Percentiles rank a stretch among this genome's conserved stretches.
Evolutionary conservation across 2,329 filamentous ascomycete species (phyloP).

Genomic region (Penicillium brevicompactum): DNA sequence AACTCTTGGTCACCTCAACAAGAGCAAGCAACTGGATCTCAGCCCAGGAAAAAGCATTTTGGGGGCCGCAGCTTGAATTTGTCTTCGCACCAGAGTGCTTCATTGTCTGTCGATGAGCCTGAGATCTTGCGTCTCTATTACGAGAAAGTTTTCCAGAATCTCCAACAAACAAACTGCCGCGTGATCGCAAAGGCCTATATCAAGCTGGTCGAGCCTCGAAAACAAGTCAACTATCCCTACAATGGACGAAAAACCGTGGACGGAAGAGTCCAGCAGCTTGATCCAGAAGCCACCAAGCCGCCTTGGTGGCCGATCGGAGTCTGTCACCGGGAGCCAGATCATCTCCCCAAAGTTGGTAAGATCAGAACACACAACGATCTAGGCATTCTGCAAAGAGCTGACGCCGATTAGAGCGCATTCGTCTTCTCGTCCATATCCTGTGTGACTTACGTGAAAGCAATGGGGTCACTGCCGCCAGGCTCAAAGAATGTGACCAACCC

Average conservation of each 20-base stretch:
- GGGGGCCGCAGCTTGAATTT: constrained; percentile 20
- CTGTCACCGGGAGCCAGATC: constrained; percentile 37
- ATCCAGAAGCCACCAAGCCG: constrained; percentile 38
- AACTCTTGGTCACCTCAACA: constrained; percentile 11
- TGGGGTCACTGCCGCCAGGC: constrained; percentile 39
- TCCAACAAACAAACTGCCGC: constrained; percentile 41
- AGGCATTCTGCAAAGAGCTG: background rate
- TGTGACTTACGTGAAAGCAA: constrained; percentile 39
- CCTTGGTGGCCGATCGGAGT: constrained; percentile 39
- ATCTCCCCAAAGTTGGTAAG: constrained; percentile 37
- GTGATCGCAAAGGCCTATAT: constrained; percentile 39
- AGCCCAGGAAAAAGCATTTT: constrained; percentile 7
- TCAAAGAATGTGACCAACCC: constrained; percentile 44
- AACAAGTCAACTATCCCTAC: constrained; percentile 40
- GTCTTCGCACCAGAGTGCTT: constrained; percentile 25
- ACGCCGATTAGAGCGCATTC: constrained; percentile 37
- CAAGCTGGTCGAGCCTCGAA: constrained; percentile 40
- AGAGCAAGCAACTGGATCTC: background rate
- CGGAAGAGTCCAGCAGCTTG: constrained; percentile 32
- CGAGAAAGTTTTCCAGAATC: constrained; percentile 35
- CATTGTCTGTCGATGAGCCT: constrained; percentile 28
- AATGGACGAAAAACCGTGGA: constrained; percentile 38
- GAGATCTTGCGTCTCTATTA: constrained; percentile 33
- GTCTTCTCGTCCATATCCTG: constrained; percentile 44
- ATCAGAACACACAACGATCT: background rate